Evolutionary conservation across 2,329 filamentous ascomycete genomes (phyloP), one percentile per base, ranked within the genome.

Genomic region (Dendrostoma leiphaemia): DNA sequence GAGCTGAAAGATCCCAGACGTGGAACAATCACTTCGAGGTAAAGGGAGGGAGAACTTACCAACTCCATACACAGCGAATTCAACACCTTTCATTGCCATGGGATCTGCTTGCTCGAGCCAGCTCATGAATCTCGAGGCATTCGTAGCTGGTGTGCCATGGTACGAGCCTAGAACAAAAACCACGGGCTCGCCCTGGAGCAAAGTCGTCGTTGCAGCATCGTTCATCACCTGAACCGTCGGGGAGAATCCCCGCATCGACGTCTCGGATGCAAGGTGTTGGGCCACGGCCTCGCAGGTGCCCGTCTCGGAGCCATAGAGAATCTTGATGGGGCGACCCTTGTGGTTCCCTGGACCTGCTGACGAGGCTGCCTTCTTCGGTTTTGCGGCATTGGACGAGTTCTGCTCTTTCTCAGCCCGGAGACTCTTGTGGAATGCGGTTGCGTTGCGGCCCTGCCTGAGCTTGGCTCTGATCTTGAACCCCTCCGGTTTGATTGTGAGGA

Each of bases 81-180:
- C 70, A 3, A 77, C 70, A 21, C 71, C 74, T n/a, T 73, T 67
- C 6, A 81, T 60, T 17, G 72, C 68, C 10, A 44, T 40, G 7
- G 59, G 53, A 41, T 72, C 65, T 7, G 75, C 65, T 4, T 60
- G 69, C 56, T 76, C 71, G 7, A 84, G 66, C 80, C 81, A 85
- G 26, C 75, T 68, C 34, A 78, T 73, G 59, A 84, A 84, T 44
- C 77, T 74, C 0, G 67, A 71, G 0, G 81, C 81, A 52, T 85
- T 83, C 57, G 83, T 80, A 0, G 80, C 74, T 1, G 81, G 79
- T 24, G 79, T 69, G 0, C 81, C 82, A 61, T 85, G 81, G 57
- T 84, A 84, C 2, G 75, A 78, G 2, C 81, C 73, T 0, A 78
- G 77, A 50, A 84, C 74, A 41, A 85, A 72, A 9, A 83, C 68